A percentile compares a stretch with the other conserved stretches of the same genome.
Conservation (phyloP, 768 basidiomycete genomes). For the Holtermannia corniformis region DNA sequence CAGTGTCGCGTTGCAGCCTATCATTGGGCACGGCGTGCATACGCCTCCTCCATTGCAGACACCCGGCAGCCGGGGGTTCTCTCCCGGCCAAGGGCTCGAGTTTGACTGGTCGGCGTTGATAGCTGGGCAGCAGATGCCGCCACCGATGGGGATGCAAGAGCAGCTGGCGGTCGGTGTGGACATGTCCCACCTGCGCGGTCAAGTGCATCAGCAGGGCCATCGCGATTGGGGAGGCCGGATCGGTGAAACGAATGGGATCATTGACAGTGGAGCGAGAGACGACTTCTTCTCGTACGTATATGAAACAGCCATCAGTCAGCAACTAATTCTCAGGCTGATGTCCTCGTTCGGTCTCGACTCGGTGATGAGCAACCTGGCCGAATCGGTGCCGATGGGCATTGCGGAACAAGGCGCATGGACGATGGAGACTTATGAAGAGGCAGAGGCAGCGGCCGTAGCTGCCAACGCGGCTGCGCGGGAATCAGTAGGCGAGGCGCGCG, state of each 20-base stretch:
- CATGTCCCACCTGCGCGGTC: background rate
- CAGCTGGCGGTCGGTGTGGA: background rate
- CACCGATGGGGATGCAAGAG: background rate
- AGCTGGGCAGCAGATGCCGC: background rate
- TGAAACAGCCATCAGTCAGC: background rate
- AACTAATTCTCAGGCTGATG: constrained; percentile 8
- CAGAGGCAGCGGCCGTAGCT: background rate
- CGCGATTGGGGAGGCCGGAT: constrained; percentile 13
- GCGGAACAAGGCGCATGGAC: background rate
- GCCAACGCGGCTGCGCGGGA: background rate
- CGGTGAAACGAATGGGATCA: constrained; percentile 10
- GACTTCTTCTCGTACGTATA: constrained; percentile 23
- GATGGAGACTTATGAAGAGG: background rate
- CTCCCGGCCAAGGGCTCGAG: background rate
- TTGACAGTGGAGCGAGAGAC: constrained; percentile 14
- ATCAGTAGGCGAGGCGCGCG: background rate
- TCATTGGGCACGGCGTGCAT: background rate
- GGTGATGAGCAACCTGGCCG: background rate
- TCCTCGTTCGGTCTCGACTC: constrained; percentile 13
- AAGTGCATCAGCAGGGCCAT: background rate
- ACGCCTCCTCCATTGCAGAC: background rate
- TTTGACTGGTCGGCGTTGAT: background rate
- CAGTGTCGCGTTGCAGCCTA: background rate
- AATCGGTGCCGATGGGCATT: background rate
- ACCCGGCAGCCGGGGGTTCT: background rate